These are phyloP conservation scores for Aspergillus fijiensis DNA, from an alignment of 2,329 filamentous ascomycete genomes.

Conservation along the genomic window DNA sequence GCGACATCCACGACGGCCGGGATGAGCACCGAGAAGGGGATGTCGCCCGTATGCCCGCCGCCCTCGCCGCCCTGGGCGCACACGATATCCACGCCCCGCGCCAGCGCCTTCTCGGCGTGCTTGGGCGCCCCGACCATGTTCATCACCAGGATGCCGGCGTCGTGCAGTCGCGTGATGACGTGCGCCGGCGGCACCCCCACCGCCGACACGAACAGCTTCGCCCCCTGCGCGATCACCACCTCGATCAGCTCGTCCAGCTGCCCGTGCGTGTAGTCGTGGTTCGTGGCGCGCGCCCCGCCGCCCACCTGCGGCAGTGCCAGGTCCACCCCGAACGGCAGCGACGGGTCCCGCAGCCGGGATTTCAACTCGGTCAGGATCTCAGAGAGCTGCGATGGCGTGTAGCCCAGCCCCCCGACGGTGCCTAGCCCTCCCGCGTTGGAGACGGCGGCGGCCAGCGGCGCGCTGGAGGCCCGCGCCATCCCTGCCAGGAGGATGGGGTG, in stretches of 20 bases:
- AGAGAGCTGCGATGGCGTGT: constrained; percentile 73
- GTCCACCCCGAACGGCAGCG: constrained; percentile 85
- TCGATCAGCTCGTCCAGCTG: constrained; percentile 84
- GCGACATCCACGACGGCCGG: constrained; percentile 86
- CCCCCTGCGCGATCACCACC: constrained; percentile 80
- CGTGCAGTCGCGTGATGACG: constrained; percentile 75
- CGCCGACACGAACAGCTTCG: constrained; percentile 79
- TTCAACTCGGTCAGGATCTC: constrained; percentile 84
- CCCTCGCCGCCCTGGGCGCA: constrained; percentile 93
- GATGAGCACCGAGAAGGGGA: constrained; percentile 81
- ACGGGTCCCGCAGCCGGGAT: constrained; percentile 62
- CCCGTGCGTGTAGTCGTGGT: constrained; percentile 92
- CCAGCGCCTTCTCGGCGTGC: constrained; percentile 84
- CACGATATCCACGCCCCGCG: constrained; percentile 83
- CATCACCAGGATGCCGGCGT: constrained; percentile 81
- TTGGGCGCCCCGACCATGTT: constrained; percentile 96
- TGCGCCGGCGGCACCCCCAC: constrained; percentile 78
- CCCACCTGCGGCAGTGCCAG: constrained; percentile 88
- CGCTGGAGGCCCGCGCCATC: constrained; percentile 84
- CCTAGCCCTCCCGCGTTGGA: constrained; percentile 83
- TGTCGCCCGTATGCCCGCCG: constrained; percentile 86
- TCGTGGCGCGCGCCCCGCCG: constrained; percentile 79
- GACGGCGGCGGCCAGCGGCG: constrained; percentile 76
- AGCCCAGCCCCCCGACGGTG: constrained; percentile 62
- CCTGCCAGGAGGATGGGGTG: constrained; percentile 91